These are phyloP conservation scores for Tylopilus felleus DNA, from an alignment of 768 basidiomycete genomes.

Conservation along the genomic window DNA sequence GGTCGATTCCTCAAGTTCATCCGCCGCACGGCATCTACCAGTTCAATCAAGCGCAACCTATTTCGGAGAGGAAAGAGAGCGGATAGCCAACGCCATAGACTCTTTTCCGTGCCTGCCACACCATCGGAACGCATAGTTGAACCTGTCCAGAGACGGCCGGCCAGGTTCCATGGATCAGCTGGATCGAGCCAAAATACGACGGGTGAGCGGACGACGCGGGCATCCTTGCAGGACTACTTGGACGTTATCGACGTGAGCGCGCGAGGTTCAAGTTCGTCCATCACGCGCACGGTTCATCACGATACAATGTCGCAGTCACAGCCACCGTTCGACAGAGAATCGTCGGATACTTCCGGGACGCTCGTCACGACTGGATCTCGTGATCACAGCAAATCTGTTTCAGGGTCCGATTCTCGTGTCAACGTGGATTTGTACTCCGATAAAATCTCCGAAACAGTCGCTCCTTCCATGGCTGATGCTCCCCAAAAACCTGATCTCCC, in stretches of 20 bases:
- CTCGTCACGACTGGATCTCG: conserved; percentile 10
- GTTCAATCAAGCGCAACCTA: conserved; percentile 5
- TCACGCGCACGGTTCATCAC: background rate
- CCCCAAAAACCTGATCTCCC: too few relatives aligned
- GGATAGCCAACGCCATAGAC: conserved; percentile 12
- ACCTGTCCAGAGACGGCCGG: background rate
- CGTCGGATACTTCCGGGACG: conserved; percentile 21
- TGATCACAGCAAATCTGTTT: conserved; percentile 3
- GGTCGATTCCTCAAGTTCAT: conserved; percentile 11
- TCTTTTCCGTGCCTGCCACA: conserved; percentile 15
- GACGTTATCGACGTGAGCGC: conserved; percentile 26
- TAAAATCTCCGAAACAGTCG: background rate
- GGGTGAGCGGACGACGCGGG: background rate
- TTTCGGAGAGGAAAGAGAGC: conserved; percentile 6
- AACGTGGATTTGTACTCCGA: conserved; percentile 13
- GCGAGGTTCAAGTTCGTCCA: background rate
- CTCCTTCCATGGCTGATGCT: conserved; percentile 7
- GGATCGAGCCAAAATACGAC: background rate
- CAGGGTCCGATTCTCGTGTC: conserved; percentile 9
- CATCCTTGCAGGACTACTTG: conserved; percentile 2
- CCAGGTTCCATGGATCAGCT: background rate
- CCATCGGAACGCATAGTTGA: conserved; percentile 1
- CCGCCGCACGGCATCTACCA: conserved; percentile 13
- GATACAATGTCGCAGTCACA: conserved; percentile 8
- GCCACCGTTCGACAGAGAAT: conserved; percentile 5